Evolutionary conservation across 2,329 filamentous ascomycete genomes (phyloP).

Genomic region (Blumeria graminis): DNA sequence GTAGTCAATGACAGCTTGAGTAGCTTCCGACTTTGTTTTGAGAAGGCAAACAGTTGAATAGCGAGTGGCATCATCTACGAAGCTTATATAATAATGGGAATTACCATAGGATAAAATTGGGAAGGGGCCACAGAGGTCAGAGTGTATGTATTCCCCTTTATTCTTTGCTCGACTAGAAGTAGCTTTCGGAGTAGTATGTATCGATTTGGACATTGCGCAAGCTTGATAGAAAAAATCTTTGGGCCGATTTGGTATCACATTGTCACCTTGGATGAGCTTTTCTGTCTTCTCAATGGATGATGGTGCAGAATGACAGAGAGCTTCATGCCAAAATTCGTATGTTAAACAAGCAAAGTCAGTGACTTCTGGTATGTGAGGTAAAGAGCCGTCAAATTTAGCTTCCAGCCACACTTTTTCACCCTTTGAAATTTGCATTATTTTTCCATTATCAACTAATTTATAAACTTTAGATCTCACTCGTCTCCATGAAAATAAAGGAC

Average conservation of each 20-base stretch:
- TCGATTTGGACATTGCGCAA: not conserved
- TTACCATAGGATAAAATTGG: not conserved
- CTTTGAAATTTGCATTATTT: not conserved
- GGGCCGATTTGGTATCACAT: not conserved
- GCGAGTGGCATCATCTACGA: not conserved
- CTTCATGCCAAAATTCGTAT: constrained; percentile 1
- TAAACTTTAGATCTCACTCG: not conserved
- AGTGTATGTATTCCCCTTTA: not conserved
- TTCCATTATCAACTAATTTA: not conserved
- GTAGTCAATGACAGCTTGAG: not conserved
- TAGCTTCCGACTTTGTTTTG: not conserved
- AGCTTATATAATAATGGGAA: not conserved
- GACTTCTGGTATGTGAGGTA: not conserved
- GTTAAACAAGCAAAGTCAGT: not conserved
- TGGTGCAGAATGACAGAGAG: not conserved
- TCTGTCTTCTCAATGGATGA: not conserved
- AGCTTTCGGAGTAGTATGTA: not conserved
- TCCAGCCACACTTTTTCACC: not conserved
- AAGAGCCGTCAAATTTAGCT: not conserved
- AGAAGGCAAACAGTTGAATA: not conserved
- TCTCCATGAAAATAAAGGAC: not conserved
- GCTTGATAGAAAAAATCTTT: not conserved
- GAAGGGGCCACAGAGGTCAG: not conserved
- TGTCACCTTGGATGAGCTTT: not conserved
- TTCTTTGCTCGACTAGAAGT: not conserved